Evolutionary conservation across 306 rosid genomes (phyloP).

Genomic region (Nissolia schottii): DNA sequence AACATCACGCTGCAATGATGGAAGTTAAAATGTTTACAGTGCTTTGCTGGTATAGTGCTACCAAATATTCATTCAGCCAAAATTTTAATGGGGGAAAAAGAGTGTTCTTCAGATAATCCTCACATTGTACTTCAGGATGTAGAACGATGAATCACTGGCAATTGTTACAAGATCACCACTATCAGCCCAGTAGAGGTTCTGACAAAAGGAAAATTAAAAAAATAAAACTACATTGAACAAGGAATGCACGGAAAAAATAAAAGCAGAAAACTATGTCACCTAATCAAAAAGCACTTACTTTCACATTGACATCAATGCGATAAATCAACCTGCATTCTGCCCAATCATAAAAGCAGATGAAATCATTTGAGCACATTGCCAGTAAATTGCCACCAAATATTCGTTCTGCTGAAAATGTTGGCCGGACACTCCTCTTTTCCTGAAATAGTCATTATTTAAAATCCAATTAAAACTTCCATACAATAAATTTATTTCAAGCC

Average conservation of each 20-base stretch:
- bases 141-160: constrained; percentile 89
- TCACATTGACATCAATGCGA: constrained; percentile 88
- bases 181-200: constrained; percentile 99
- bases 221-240: constrained; percentile 9
- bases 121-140: constrained; percentile 93
- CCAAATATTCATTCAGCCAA: constrained; percentile 10
- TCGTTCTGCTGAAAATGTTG: constrained; percentile 90
- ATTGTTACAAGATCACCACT: constrained; percentile 93
- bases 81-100: neutral
- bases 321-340: constrained; percentile 92
- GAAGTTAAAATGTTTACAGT: constrained; percentile 24
- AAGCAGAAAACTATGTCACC: constrained; percentile 13
- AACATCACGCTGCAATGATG: constrained; percentile 71
- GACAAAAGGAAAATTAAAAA: constrained; percentile 16
- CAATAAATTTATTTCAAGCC: neutral
- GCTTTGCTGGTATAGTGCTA: constrained; percentile 3
- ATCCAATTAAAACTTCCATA: neutral
- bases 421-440: constrained; percentile 94
- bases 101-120: constrained; percentile 26
- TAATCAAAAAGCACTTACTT: constrained; percentile 56
- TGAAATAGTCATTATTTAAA: constrained; percentile 38
- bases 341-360: constrained; percentile 98
- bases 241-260: neutral
- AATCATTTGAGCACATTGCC: constrained; percentile 98
- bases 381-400: constrained; percentile 79